Base-by-base conservation (phyloP, 208 protist species). In the Acanthamoeba healyi region DNA sequence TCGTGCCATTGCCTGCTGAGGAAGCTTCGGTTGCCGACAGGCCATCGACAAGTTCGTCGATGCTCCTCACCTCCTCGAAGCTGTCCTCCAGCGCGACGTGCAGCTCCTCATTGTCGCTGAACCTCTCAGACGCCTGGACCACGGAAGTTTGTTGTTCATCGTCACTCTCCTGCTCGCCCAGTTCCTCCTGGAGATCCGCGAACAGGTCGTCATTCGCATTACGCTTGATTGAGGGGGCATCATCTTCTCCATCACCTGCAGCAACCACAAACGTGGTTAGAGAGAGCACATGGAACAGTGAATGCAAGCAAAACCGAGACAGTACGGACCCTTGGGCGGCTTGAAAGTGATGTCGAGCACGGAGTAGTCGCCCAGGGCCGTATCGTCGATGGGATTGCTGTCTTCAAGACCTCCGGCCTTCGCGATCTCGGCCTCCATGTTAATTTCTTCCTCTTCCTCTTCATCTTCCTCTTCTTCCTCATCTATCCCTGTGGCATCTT, bases 381-480 rank as follows among this genome's bases (percentile, higher is more conserved):
- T 79, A 0, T 38, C 36, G 36, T 79, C 38, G 67, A 17, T 36
- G 29, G 12, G 19, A 3, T 67, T 32, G 29, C 61, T 67, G 6
- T 86, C 77, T 17, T 58, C 77, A 38, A 86, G 38, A 14, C 77
- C 77, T 7, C 77, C 77, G 22, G 44, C 77, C 46, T 86, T 86
- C 2, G 40, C 77, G 44, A 86, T 58, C 77, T 86, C 77, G 34
- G 77, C 77, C 29, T 86, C 77, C 77, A 86, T 86, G 46, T 86
- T 86, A 14, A 86, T 86, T 1, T 86, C 77, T 14, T 1, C 19
- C 19, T 34, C 22, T 1, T 86, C 77, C 9, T 58, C 77, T 3
- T 79, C 70, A 7, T 79, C 70, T 9, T 79, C 67, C 22, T 58
- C 46, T 10, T 58, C 77, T 2, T 38, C 44, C 0, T 81, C 72